Percentiles rank a stretch among this genome's conserved stretches.
Evolutionary conservation across 331 rosid genomes (phyloP).

Genomic region (Telfairia occidentalis): DNA sequence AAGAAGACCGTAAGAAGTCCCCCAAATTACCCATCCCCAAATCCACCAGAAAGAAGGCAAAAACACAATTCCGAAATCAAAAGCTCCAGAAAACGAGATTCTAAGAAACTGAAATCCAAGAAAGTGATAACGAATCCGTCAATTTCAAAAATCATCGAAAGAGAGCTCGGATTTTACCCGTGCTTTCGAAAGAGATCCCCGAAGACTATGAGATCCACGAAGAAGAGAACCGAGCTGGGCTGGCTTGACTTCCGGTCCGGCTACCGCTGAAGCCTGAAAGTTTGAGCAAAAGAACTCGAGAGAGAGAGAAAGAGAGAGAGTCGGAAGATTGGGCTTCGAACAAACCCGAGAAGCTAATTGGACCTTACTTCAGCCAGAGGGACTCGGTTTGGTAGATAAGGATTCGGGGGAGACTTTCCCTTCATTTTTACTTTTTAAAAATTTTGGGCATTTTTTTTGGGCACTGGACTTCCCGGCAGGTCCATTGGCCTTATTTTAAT

Average conservation of each 20-base stretch:
- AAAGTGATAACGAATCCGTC: neutral
- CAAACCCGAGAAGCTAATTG: slow-evolving; percentile 73
- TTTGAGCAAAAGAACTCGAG: neutral
- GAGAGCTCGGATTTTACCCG: slow-evolving; percentile 13
- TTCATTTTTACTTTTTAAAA: neutral
- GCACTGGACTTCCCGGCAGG: slow-evolving; percentile 44
- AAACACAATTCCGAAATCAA: neutral
- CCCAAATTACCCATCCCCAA: neutral
- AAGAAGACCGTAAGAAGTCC: neutral
- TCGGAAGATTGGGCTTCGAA: slow-evolving; percentile 59
- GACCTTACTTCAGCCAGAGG: slow-evolving; percentile 37
- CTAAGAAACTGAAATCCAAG: neutral
- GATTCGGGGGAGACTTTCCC: slow-evolving; percentile 6
- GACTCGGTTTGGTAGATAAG: slow-evolving; percentile 14
- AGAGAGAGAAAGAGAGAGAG: neutral
- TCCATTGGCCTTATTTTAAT: slow-evolving; percentile 38
- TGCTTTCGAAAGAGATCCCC: neutral
- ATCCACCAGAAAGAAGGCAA: neutral
- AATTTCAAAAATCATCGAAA: neutral
- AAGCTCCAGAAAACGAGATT: neutral
- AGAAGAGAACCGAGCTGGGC: slow-evolving; percentile 18
- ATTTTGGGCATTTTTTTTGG: slow-evolving; percentile 27
- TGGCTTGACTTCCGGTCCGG: slow-evolving; percentile 15
- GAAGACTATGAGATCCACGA: slow-evolving; percentile 12
- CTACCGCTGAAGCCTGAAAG: slow-evolving; percentile 55